These are phyloP conservation scores for Aspergillus persii DNA, from an alignment of 2,329 filamentous ascomycete species.

Conservation along the genomic window DNA sequence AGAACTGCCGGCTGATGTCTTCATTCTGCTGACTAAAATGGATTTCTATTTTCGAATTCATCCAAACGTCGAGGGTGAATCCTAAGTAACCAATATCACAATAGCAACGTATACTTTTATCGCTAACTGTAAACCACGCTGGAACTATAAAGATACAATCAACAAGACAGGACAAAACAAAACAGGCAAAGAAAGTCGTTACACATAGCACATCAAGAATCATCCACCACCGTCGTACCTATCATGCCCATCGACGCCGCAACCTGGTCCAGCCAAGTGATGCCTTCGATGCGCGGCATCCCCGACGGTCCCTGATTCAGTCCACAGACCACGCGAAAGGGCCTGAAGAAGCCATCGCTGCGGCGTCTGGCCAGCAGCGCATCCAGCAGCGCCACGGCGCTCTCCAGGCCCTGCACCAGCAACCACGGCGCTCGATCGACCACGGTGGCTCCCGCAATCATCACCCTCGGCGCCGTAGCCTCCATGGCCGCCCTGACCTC, in stretches of 20 bases:
- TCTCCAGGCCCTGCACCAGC: conserved; percentile 26
- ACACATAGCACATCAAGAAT: neutral
- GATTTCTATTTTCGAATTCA: too few relatives aligned
- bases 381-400: conserved; percentile 19
- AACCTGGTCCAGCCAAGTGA: conserved; percentile 32
- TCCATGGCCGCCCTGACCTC: neutral
- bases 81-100: too few relatives aligned
- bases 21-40: too few relatives aligned
- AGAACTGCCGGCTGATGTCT: too few relatives aligned
- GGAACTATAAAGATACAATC: neutral
- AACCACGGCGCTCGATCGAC: conserved; percentile 16
- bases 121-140: neutral
- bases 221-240: conserved; percentile 19
- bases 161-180: neutral
- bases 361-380: conserved; percentile 19
- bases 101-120: neutral
- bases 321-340: conserved; percentile 28
- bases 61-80: too few relatives aligned
- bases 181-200: neutral
- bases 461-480: neutral
- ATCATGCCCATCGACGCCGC: conserved; percentile 34
- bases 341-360: conserved; percentile 14
- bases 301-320: conserved; percentile 23
- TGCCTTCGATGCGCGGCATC: conserved; percentile 20
- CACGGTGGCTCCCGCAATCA: neutral